phyloP scores from a whole-genome alignment of 768 basidiomycete genomes.

The Serendipita vermifera region DNA sequence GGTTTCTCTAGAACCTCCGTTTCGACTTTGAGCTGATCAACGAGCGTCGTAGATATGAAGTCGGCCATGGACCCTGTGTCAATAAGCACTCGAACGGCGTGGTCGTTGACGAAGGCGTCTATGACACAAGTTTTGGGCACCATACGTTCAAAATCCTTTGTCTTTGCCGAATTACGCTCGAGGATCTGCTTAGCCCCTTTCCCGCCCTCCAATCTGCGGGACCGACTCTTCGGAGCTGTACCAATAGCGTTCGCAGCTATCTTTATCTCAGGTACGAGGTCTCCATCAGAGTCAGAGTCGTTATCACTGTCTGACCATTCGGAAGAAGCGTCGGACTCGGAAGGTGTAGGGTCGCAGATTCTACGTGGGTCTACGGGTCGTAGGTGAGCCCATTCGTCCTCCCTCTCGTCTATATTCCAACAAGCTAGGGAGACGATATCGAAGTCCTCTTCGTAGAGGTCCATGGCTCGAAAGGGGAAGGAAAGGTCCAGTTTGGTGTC shows the following conservation, averaged over 20 bases:
- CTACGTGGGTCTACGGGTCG: no score
- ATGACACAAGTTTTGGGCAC: slow-evolving; percentile 11
- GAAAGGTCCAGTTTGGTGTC: neutral
- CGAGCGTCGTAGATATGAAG: slow-evolving; percentile 7
- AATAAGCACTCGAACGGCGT: neutral
- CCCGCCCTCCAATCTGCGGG: neutral
- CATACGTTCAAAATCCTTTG: neutral
- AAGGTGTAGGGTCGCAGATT: no score
- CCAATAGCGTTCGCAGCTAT: no score
- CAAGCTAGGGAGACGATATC: no score
- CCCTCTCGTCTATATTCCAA: no score
- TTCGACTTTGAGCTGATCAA: slow-evolving; percentile 10
- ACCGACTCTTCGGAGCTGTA: neutral
- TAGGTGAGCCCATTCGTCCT: neutral
- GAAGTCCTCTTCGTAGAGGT: neutral
- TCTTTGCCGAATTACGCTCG: slow-evolving; percentile 11
- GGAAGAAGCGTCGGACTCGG: no score
- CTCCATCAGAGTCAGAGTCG: no score
- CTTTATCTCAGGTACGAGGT: no score
- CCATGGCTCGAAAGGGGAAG: neutral
- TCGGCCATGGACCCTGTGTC: neutral
- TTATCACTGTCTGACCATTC: no score
- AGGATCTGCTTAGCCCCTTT: neutral
- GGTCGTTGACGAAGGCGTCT: slow-evolving; percentile 7
- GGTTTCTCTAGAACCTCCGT: slow-evolving; percentile 1